A percentile compares a stretch with the other conserved stretches of the same genome.
These are phyloP conservation scores for Sphagnum fallax DNA, from an alignment of 228 moss, liverwort and hornwort genomes.

Conservation along the genomic window DNA sequence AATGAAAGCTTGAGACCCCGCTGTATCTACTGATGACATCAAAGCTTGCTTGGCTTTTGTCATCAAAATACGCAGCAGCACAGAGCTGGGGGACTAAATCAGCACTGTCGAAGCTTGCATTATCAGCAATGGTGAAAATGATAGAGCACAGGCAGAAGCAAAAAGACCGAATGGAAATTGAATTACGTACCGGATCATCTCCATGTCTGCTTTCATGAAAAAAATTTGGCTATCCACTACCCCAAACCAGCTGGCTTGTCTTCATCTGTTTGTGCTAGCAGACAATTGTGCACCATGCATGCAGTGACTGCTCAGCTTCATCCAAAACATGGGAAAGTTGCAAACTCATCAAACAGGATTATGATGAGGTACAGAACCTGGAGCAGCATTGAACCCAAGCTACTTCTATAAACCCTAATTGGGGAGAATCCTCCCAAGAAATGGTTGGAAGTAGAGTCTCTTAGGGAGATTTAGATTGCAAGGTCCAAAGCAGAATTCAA, in stretches of 20 bases:
- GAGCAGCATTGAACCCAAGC: too few relatives aligned
- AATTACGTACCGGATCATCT: constrained; percentile 83
- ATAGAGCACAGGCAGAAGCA: constrained; percentile 76
- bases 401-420: too few relatives aligned
- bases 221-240: constrained; percentile 97
- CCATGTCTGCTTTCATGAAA: constrained; percentile 76
- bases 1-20: too few relatives aligned
- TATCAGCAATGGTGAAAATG: constrained; percentile 85
- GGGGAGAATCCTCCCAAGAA: too few relatives aligned
- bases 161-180: constrained; percentile 83
- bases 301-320: constrained; percentile 94
- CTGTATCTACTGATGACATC: constrained; percentile 72
- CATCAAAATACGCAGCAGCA: constrained; percentile 59
- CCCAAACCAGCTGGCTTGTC: constrained; percentile 96
- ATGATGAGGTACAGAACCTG: too few relatives aligned
- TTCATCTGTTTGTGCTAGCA: constrained; percentile 78
- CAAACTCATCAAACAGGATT: too few relatives aligned
- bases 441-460: too few relatives aligned
- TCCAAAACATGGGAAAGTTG: constrained; percentile 60
- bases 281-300: constrained; percentile 73
- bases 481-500: too few relatives aligned
- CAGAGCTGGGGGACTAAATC: constrained; percentile 81
- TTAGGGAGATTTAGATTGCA: too few relatives aligned
- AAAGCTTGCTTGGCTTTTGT: constrained; percentile 65
- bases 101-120: constrained; percentile 92